Evolutionary conservation across 192 early-diverging fungal species (phyloP).

Genomic region (Linnemannia schmuckeri): DNA sequence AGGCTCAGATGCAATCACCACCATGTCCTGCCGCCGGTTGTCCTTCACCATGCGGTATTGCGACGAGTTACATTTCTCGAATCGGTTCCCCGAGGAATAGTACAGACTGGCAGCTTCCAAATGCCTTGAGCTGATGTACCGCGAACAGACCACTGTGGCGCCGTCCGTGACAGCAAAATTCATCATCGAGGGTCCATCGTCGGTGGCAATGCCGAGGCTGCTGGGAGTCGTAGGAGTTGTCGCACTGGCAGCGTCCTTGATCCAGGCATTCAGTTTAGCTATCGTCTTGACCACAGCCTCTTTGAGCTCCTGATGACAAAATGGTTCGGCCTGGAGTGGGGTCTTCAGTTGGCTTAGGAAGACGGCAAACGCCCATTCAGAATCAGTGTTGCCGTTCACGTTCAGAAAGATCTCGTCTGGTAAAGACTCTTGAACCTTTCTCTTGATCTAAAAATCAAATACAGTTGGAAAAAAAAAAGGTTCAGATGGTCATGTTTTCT

Average conservation of each 20-base stretch:
- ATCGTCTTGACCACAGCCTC: conserved; percentile 79
- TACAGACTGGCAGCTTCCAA: conserved; percentile 78
- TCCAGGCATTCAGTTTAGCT: conserved; percentile 76
- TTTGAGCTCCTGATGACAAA: conserved; percentile 70
- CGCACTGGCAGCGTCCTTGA: conserved; percentile 66
- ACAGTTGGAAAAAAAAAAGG: not conserved
- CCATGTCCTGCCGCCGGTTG: conserved; percentile 79
- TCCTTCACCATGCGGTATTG: conserved; percentile 78
- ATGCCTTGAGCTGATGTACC: conserved; percentile 76
- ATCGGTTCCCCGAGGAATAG: conserved; percentile 80
- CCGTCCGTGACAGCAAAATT: conserved; percentile 89
- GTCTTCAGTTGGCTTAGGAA: conserved; percentile 76
- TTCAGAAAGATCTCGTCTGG: conserved; percentile 75
- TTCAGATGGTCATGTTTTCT: not conserved
- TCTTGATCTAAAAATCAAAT: conserved; percentile 68
- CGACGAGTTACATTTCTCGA: conserved; percentile 68
- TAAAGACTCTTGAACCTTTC: conserved; percentile 71
- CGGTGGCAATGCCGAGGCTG: conserved; percentile 48
- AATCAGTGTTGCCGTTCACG: conserved; percentile 86
- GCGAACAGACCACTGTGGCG: conserved; percentile 76
- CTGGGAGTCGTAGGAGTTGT: not conserved
- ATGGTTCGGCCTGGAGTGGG: conserved; percentile 55
- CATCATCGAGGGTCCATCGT: conserved; percentile 66
- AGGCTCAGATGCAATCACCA: conserved; percentile 83
- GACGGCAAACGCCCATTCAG: conserved; percentile 84